A percentile compares a stretch with the other conserved stretches of the same genome.
phyloP scores from a whole-genome alignment of 176 grass and related monocot genomes.

The Oryza coarctata region DNA sequence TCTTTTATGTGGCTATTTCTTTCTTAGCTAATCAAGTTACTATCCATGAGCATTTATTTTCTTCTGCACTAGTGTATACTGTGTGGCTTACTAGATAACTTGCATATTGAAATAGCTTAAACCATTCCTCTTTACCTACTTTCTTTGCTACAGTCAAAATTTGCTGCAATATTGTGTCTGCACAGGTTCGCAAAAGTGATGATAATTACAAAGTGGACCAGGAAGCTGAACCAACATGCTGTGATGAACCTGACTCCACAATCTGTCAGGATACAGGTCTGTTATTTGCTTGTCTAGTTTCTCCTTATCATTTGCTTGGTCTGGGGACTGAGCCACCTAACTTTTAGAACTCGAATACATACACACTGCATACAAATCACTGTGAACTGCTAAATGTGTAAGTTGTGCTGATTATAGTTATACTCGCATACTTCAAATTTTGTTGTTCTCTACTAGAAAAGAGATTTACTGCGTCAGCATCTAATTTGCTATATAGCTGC shows the following conservation, averaged over 20 bases:
- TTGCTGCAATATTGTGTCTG: neutral
- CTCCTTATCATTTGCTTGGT: neutral
- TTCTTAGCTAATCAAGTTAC: neutral
- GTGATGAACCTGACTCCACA: conserved; percentile 45
- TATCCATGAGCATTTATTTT: neutral
- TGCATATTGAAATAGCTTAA: neutral
- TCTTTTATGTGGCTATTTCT: conserved; percentile 7
- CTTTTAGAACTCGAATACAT: neutral
- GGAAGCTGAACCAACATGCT: conserved; percentile 34
- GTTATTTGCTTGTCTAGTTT: neutral
- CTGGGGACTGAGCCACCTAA: neutral
- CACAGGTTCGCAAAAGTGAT: conserved; percentile 72
- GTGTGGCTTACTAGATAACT: neutral
- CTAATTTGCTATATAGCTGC: neutral
- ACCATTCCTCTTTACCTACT: neutral
- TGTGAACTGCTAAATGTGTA: neutral
- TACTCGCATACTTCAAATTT: neutral
- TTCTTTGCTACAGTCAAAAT: neutral
- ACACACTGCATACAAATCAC: neutral
- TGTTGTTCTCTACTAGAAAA: neutral
- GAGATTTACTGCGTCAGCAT: neutral
- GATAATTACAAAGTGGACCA: conserved; percentile 30
- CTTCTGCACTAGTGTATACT: neutral
- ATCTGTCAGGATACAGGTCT: conserved; percentile 55
- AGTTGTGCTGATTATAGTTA: neutral